Conservation (phyloP, 805 yeast genomes). For the Komagataella kurtzmanii region DNA sequence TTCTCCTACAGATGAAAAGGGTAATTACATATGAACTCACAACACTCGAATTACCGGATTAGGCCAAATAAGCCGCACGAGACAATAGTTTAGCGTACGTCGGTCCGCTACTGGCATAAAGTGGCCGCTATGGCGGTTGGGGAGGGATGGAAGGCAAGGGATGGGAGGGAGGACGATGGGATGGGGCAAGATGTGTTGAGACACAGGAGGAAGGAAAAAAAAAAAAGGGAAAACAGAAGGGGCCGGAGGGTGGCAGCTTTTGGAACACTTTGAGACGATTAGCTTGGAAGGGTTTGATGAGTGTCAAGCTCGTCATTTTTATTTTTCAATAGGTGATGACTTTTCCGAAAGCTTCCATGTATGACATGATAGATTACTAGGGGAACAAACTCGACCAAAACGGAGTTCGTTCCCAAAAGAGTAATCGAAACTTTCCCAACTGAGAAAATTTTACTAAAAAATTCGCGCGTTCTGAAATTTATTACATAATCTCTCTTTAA, state of each 20-base stretch:
- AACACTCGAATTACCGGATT: neutral
- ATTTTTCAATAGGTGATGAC: neutral
- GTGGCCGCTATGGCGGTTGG: neutral
- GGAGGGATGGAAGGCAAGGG: neutral
- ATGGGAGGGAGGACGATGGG: neutral
- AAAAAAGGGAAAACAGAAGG: neutral
- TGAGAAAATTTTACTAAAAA: neutral
- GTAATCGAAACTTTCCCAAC: neutral
- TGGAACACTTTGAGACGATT: neutral
- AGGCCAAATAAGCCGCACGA: neutral
- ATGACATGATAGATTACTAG: neutral
- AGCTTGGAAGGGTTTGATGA: neutral
- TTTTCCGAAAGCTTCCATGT: neutral
- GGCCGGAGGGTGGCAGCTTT: neutral
- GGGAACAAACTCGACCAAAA: neutral
- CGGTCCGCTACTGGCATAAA: neutral
- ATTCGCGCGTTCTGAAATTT: neutral
- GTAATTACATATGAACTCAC: neutral
- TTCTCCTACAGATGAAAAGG: neutral
- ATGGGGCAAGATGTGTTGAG: neutral
- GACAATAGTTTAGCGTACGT: neutral
- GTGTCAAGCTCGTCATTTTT: neutral
- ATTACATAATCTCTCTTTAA: neutral
- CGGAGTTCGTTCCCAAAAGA: neutral
- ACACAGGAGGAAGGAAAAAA: neutral